phyloP scores from a whole-genome alignment of 2,329 filamentous ascomycete species.

The Lojkania enalia region DNA sequence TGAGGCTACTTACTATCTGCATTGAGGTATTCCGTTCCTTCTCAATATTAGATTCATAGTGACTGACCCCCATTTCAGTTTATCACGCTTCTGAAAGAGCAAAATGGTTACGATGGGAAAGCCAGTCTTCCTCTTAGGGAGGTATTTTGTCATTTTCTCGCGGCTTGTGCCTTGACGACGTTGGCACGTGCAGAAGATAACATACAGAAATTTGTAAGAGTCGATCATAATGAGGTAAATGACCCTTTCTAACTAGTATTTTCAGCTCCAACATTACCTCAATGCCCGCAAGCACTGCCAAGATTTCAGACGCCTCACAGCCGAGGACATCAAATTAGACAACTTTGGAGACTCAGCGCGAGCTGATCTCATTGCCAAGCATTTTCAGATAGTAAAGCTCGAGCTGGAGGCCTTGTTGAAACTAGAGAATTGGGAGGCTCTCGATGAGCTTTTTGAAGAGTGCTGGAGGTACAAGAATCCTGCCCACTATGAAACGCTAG shows the following conservation, averaged over 20 bases:
- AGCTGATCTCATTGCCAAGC: constrained; percentile 62
- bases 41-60: too few species aligned
- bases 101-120: constrained; percentile 22
- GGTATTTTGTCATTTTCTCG: constrained; percentile 73
- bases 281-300: constrained; percentile 63
- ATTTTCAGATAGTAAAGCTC: constrained; percentile 70
- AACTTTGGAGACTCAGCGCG: constrained; percentile 50
- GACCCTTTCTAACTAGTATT: constrained; percentile 33
- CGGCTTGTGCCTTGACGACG: constrained; percentile 49
- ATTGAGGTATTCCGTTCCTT: constrained; percentile 49
- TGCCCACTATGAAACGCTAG: constrained; percentile 51
- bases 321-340: constrained; percentile 41
- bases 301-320: constrained; percentile 57
- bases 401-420: constrained; percentile 76
- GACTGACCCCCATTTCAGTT: constrained; percentile 38
- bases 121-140: constrained; percentile 61
- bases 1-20: constrained; percentile 58
- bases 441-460: constrained; percentile 62
- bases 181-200: constrained; percentile 54
- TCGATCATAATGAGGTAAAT: constrained; percentile 1
- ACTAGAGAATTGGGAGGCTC: constrained; percentile 68
- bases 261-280: constrained; percentile 64
- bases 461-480: constrained; percentile 41
- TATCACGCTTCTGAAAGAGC: constrained; percentile 42
- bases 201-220: constrained; percentile 45